Conservation (phyloP, 176 grass and related monocot genomes). For the Zizania latifolia region DNA sequence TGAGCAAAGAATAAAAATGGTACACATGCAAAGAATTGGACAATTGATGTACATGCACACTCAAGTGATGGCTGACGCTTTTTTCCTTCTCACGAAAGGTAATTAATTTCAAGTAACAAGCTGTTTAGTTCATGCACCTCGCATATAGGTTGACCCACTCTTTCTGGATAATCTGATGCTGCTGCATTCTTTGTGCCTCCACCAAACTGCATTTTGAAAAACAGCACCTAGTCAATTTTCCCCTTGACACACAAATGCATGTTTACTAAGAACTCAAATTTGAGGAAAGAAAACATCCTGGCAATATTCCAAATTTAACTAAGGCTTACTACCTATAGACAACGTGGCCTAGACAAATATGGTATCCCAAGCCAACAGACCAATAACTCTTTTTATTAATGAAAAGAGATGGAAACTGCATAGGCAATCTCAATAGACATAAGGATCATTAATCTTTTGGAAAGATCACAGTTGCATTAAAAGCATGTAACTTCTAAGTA, state of each 20-base stretch:
- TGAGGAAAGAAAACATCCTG: not conserved
- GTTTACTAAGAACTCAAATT: not conserved
- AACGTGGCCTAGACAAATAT: not conserved
- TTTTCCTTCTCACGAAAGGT: not conserved
- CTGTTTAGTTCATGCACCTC: constrained; percentile 48
- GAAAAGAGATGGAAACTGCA: not conserved
- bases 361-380: not conserved
- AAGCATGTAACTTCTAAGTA: constrained; percentile 1
- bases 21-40: not conserved
- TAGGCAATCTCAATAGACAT: not conserved
- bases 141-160: constrained; percentile 67
- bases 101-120: constrained; percentile 15
- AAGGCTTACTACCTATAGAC: not conserved
- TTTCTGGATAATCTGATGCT: constrained; percentile 57
- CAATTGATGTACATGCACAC: constrained; percentile 1
- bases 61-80: constrained; percentile 3
- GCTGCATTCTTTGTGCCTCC: constrained; percentile 44
- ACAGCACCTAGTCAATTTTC: not conserved
- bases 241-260: not conserved
- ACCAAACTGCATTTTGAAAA: constrained; percentile 30
- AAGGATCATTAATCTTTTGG: not conserved
- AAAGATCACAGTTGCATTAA: not conserved
- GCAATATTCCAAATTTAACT: not conserved
- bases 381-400: not conserved
- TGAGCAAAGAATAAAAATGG: too few species aligned